Conservation (phyloP, 2,329 filamentous ascomycete genomes). For the Fusarium virguliforme region DNA sequence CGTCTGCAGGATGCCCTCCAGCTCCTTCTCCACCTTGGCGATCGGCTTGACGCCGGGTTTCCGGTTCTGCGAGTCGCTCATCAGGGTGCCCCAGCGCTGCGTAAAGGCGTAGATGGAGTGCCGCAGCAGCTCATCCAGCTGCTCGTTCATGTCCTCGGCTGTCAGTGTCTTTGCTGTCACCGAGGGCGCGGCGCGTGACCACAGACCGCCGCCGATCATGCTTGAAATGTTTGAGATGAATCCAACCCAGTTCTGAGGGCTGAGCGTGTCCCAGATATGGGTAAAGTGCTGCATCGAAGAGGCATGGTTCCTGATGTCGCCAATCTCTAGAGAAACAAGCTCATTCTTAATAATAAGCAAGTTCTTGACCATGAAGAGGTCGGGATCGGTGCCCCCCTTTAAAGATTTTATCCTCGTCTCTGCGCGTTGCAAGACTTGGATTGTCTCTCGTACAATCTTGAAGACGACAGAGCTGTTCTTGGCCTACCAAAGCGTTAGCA, state of each 20-base stretch:
- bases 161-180: conserved; percentile 61
- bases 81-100: conserved; percentile 70
- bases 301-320: conserved; percentile 70
- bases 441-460: conserved; percentile 90
- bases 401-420: conserved; percentile 79
- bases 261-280: conserved; percentile 77
- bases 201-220: conserved; percentile 71
- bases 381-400: conserved; percentile 76
- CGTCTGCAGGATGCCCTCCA: conserved; percentile 70
- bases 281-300: conserved; percentile 72
- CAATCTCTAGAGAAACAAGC: conserved; percentile 95
- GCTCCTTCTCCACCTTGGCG: conserved; percentile 69
- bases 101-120: conserved; percentile 76
- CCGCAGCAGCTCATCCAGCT: conserved; percentile 74
- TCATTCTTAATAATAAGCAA: conserved; percentile 96
- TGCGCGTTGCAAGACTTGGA: conserved; percentile 84
- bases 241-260: conserved; percentile 71
- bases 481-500: conserved; percentile 46
- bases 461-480: conserved; percentile 72
- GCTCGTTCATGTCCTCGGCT: conserved; percentile 74
- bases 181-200: conserved; percentile 58
- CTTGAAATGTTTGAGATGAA: conserved; percentile 70
- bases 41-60: conserved; percentile 67
- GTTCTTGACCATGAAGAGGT: conserved; percentile 95
- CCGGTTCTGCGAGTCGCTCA: conserved; percentile 65